phyloP scores from a whole-genome alignment of 768 basidiomycete species.

The Omphalotus guepiniiformis region DNA sequence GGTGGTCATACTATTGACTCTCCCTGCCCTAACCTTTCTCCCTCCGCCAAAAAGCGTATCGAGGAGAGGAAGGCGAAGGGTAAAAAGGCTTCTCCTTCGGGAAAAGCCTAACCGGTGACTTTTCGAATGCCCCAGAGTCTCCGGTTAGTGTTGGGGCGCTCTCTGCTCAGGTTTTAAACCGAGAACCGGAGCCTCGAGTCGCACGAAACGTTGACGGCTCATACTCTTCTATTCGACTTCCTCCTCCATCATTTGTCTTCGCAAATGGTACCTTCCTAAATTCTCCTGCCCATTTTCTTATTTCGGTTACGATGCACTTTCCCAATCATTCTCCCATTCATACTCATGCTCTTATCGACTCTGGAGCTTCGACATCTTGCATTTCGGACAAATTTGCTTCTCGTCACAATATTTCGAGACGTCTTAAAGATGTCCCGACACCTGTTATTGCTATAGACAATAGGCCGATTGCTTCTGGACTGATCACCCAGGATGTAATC shows the following conservation, averaged over 20 bases:
- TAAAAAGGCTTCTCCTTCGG: not conserved
- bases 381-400: not conserved
- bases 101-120: slow-evolving; percentile 4
- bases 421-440: slow-evolving; percentile 19
- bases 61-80: not conserved
- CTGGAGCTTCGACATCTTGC: not conserved
- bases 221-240: not conserved
- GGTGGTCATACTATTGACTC: not conserved
- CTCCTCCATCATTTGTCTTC: not conserved
- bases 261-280: not conserved
- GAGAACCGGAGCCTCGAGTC: not conserved
- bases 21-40: not conserved
- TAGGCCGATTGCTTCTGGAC: slow-evolving; percentile 25
- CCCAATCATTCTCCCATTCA: not conserved
- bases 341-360: slow-evolving; percentile 1
- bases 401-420: slow-evolving; percentile 12
- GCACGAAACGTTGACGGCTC: not conserved
- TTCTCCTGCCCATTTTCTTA: slow-evolving; percentile 1
- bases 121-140: not conserved
- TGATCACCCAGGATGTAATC: slow-evolving; percentile 29
- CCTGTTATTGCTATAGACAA: slow-evolving; percentile 25
- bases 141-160: not conserved
- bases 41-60: not conserved
- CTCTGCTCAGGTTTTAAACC: not conserved
- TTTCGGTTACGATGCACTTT: not conserved